A percentile compares a stretch with the other conserved stretches of the same genome.
Conservation (phyloP, 73 alveolate species). For the Paramecium tetraurelia region DNA sequence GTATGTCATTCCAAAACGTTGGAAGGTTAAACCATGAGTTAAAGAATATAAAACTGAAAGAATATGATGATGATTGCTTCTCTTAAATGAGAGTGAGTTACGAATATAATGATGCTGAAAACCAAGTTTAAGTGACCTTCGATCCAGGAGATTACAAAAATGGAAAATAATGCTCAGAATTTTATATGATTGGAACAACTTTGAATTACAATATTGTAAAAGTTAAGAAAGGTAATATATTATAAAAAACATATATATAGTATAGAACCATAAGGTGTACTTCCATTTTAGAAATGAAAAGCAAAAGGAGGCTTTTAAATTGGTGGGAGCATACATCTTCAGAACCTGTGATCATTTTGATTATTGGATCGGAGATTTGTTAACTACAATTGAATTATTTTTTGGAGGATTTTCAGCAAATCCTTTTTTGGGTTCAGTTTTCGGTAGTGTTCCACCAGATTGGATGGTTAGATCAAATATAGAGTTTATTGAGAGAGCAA, state of each 20-base stretch:
- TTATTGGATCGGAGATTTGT: conserved; percentile 61
- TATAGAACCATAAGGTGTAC: not conserved
- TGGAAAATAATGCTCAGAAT: not conserved
- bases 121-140: not conserved
- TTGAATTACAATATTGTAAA: conserved; percentile 15
- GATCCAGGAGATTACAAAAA: not conserved
- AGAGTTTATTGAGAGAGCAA: conserved; percentile 71
- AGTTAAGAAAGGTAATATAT: not conserved
- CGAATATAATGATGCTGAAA: not conserved
- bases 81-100: not conserved
- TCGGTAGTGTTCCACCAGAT: conserved; percentile 73
- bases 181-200: conserved; percentile 26
- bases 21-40: not conserved
- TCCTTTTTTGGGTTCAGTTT: conserved; percentile 70
- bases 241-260: not conserved
- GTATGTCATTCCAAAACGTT: conserved; percentile 9
- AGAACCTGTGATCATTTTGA: conserved; percentile 61
- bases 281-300: not conserved
- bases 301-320: conserved; percentile 9
- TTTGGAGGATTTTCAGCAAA: conserved; percentile 85
- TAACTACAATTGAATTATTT: conserved; percentile 76
- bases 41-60: not conserved
- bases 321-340: conserved; percentile 43
- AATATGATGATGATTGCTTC: conserved; percentile 20
- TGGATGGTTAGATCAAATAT: conserved; percentile 79